These are phyloP conservation scores for Fraxinus albicans DNA, from an alignment of 305 asterid genomes.

Conservation along the genomic window DNA sequence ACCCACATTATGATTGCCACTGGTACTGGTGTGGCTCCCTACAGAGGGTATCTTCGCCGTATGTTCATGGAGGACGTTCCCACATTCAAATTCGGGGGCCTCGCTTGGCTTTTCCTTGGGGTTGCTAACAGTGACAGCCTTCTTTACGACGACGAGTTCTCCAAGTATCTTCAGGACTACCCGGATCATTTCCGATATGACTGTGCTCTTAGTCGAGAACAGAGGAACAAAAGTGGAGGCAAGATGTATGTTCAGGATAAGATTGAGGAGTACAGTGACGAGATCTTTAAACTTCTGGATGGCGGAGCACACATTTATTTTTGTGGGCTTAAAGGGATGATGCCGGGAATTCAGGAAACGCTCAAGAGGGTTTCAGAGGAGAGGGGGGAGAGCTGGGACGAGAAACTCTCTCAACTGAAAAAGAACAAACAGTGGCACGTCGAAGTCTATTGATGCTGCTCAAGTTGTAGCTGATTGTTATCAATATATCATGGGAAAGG, in stretches of 20 bases:
- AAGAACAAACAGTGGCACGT: conserved; percentile 99
- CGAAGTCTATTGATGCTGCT: conserved; percentile 64
- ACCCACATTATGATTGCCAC: conserved; percentile 97
- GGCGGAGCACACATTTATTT: conserved; percentile 89
- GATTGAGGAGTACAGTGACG: conserved; percentile 93
- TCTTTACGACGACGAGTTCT: conserved; percentile 82
- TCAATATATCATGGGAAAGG: not conserved
- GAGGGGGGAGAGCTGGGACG: conserved; percentile 91
- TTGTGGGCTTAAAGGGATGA: conserved; percentile 98
- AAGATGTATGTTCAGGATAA: conserved; percentile 98
- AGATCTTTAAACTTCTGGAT: conserved; percentile 81
- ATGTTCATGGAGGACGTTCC: conserved; percentile 94
- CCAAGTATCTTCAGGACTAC: conserved; percentile 64
- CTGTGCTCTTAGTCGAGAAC: conserved; percentile 88
- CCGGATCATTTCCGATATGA: conserved; percentile 84
- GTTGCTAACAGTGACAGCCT: conserved; percentile 92
- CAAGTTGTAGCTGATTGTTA: not conserved
- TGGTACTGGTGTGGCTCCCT: conserved; percentile 98
- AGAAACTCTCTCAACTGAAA: conserved; percentile 75
- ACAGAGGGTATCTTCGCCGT: conserved; percentile 89
- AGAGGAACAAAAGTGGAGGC: conserved; percentile 82
- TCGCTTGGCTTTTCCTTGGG: conserved; percentile 99
- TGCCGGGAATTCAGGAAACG: conserved; percentile 97
- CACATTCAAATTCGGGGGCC: conserved; percentile 69
- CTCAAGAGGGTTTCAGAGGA: conserved; percentile 79